These are phyloP conservation scores for Myxozyma mucilagina DNA, from an alignment of 805 yeast genomes.

Conservation along the genomic window DNA sequence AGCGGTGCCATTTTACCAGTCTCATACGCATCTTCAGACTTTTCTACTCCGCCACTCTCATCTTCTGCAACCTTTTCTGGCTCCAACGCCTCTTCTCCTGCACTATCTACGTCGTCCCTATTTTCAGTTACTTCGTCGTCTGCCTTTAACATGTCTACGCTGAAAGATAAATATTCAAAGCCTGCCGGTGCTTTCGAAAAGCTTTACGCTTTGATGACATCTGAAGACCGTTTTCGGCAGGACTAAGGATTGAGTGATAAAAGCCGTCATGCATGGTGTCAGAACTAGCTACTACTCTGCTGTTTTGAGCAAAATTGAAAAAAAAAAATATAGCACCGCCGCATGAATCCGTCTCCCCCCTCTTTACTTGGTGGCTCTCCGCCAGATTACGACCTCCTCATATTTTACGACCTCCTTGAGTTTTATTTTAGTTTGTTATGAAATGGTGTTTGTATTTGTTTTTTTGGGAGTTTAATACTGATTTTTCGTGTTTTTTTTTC, in stretches of 20 bases:
- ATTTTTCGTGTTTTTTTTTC: not conserved
- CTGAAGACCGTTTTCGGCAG: conserved; percentile 19
- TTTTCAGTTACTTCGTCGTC: conserved; percentile 4
- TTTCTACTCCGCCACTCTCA: conserved; percentile 1
- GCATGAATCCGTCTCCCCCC: not conserved
- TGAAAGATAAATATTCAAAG: conserved; percentile 4
- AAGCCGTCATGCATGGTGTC: not conserved
- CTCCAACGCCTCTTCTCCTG: conserved; percentile 14
- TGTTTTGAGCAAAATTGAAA: not conserved
- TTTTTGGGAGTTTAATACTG: not conserved
- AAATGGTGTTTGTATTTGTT: not conserved
- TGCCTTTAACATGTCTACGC: not conserved
- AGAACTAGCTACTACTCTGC: not conserved
- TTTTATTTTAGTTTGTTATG: not conserved
- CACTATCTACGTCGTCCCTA: conserved; percentile 14
- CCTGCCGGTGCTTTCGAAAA: conserved; percentile 20
- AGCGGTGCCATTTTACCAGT: not conserved
- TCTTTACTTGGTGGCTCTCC: not conserved
- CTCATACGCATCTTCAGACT: not conserved
- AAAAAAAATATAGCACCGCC: not conserved
- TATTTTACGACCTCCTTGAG: not conserved
- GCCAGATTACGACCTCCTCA: not conserved
- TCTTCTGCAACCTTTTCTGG: conserved; percentile 1
- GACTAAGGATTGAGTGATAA: conserved; percentile 1
- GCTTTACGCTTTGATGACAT: conserved; percentile 14